These are phyloP conservation scores for Metschnikowia koreensis DNA, from an alignment of 805 yeast genomes.

Conservation along the genomic window DNA sequence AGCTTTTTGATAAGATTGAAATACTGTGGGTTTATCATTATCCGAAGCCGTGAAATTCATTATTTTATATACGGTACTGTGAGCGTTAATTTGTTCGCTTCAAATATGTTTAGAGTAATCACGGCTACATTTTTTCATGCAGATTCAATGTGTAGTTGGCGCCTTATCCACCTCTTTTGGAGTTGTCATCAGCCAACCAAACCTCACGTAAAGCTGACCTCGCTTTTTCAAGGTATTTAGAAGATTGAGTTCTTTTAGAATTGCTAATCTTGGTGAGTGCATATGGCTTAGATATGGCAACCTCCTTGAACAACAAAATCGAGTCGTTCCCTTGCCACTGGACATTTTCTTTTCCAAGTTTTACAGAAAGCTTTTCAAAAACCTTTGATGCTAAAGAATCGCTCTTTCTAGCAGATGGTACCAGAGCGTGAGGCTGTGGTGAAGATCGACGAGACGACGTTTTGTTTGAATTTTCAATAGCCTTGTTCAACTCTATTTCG, in stretches of 20 bases:
- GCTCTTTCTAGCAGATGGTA: slow-evolving; percentile 5
- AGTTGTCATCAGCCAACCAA: slow-evolving; percentile 29
- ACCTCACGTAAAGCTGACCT: slow-evolving; percentile 25
- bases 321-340: slow-evolving; percentile 39
- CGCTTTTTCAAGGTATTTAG: slow-evolving; percentile 23
- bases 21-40: slow-evolving; percentile 32
- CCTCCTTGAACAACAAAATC: slow-evolving; percentile 39
- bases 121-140: background rate
- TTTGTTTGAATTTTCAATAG: slow-evolving; percentile 5
- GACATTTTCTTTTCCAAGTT: slow-evolving; percentile 35
- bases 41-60: background rate
- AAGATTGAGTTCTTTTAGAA: slow-evolving; percentile 19
- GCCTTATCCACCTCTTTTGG: slow-evolving; percentile 27
- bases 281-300: slow-evolving; percentile 40
- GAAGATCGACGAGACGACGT: background rate
- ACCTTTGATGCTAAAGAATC: slow-evolving; percentile 24
- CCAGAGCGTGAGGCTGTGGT: background rate
- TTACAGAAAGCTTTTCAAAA: slow-evolving; percentile 45
- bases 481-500: slow-evolving; percentile 9
- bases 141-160: background rate
- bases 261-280: slow-evolving; percentile 30
- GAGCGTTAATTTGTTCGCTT: too few relatives aligned
- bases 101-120: too few relatives aligned
- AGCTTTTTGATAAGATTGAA: slow-evolving; percentile 50
- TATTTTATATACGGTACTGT: background rate